Percentiles rank a stretch among this genome's conserved stretches.
Conservation (phyloP, 2,329 filamentous ascomycete genomes). For the Byssothecium circinans region DNA sequence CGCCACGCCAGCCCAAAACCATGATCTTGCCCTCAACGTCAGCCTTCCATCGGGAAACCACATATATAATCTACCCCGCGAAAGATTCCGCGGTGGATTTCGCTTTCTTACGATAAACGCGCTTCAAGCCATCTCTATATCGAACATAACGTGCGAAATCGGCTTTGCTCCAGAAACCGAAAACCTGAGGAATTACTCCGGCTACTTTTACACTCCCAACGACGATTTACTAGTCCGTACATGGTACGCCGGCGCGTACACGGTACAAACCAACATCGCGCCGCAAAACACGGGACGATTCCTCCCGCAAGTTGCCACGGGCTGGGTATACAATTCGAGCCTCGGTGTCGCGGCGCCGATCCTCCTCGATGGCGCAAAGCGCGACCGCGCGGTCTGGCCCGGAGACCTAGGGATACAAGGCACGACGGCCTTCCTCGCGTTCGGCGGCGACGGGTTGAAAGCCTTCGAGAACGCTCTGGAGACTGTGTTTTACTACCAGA, state of each 20-base stretch:
- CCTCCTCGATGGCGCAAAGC: conserved; percentile 45
- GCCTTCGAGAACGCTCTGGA: conserved; percentile 18
- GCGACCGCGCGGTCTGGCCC: conserved; percentile 44
- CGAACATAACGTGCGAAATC: conserved; percentile 36
- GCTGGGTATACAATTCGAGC: conserved; percentile 42
- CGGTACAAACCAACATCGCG: conserved; percentile 42
- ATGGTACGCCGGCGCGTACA: conserved; percentile 58
- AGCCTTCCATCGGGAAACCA: conserved; percentile 3
- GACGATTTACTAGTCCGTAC: conserved; percentile 56
- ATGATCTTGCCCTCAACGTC: conserved; percentile 15
- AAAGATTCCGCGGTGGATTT: conserved; percentile 20
- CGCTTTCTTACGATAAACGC: conserved; percentile 18
- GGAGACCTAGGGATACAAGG: conserved; percentile 24
- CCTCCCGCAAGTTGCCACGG: conserved; percentile 19
- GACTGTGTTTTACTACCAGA: conserved; percentile 24
- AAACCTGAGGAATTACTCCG: conserved; percentile 56
- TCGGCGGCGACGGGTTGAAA: conserved; percentile 15
- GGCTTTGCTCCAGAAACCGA: conserved; percentile 52
- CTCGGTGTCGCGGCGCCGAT: conserved; percentile 37
- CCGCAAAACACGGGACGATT: conserved; percentile 38
- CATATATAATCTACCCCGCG: conserved; percentile 11
- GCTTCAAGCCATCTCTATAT: conserved; percentile 2
- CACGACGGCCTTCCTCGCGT: conserved; percentile 9
- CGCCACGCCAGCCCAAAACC: conserved; percentile 12
- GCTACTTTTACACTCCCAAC: conserved; percentile 57